A percentile compares a stretch with the other conserved stretches of the same genome.
Evolutionary conservation across 73 alveolate genomes (phyloP).

Genomic region (Breviolum minutum): DNA sequence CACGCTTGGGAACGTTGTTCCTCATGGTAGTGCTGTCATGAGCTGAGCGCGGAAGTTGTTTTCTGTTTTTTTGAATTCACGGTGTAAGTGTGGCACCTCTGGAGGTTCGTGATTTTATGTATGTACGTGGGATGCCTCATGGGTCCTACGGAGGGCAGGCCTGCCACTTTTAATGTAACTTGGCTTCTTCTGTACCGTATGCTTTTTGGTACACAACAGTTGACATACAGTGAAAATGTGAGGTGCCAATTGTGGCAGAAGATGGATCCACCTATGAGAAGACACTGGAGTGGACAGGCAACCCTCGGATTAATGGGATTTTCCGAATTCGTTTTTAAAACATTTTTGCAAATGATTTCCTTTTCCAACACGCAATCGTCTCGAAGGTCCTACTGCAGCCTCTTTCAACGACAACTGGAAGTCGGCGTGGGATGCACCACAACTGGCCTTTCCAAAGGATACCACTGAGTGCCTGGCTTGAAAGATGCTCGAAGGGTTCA

Average conservation of each 20-base stretch:
- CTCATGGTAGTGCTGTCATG: constrained; percentile 84
- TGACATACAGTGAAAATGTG: neutral
- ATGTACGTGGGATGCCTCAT: constrained; percentile 86
- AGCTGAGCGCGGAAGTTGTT: neutral
- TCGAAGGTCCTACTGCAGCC: constrained; percentile 38
- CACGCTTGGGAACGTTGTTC: constrained; percentile 86
- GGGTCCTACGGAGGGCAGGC: constrained; percentile 79
- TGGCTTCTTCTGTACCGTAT: neutral
- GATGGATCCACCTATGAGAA: constrained; percentile 45
- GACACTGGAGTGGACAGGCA: constrained; percentile 86
- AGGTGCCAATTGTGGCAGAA: constrained; percentile 62
- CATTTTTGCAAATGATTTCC: neutral
- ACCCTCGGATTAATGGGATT: neutral
- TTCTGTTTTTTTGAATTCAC: neutral
- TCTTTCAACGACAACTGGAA: constrained; percentile 86
- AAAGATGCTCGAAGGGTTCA: neutral
- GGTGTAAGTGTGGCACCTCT: neutral
- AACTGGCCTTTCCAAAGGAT: constrained; percentile 83
- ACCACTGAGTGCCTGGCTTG: constrained; percentile 58
- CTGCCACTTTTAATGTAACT: constrained; percentile 46
- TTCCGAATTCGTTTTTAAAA: neutral
- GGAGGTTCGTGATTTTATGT: constrained; percentile 79
- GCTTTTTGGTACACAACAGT: neutral
- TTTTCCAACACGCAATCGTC: neutral
- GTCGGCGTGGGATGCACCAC: constrained; percentile 93